Conservation (phyloP, 306 rosid genomes). For the Quercus gilva region DNA sequence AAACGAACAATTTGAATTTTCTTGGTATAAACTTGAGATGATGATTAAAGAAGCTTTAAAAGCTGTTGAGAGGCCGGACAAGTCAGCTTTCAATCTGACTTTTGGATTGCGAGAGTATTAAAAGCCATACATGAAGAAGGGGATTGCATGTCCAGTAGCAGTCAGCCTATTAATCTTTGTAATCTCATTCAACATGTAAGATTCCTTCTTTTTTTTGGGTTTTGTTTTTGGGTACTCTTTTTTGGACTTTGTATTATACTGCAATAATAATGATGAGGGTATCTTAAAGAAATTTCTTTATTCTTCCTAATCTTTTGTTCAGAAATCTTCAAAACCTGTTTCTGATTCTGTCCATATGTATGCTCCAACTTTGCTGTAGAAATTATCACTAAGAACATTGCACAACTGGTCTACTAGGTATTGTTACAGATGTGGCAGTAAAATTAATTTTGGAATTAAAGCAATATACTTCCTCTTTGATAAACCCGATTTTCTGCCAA, state of each 20-base stretch:
- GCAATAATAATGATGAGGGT: background rate
- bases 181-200: background rate
- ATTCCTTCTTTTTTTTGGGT: background rate
- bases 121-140: background rate
- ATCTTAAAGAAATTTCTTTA: background rate
- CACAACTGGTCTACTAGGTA: background rate
- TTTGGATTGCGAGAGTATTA: conserved; percentile 1
- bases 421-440: background rate
- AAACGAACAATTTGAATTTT: background rate
- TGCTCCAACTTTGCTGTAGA: background rate
- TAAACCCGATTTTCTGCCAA: no score
- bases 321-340: background rate
- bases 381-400: background rate
- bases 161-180: background rate
- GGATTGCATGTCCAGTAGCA: background rate
- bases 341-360: background rate
- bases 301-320: background rate
- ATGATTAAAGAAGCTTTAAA: background rate
- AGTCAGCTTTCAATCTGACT: background rate
- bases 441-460: no score
- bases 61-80: background rate
- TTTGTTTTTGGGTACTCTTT: no score
- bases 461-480: no score
- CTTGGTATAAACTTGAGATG: conserved; percentile 11
- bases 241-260: background rate